Base-by-base conservation (phyloP, 2,329 filamentous ascomycete genomes). In the Pestalotiopsis sp. region DNA sequence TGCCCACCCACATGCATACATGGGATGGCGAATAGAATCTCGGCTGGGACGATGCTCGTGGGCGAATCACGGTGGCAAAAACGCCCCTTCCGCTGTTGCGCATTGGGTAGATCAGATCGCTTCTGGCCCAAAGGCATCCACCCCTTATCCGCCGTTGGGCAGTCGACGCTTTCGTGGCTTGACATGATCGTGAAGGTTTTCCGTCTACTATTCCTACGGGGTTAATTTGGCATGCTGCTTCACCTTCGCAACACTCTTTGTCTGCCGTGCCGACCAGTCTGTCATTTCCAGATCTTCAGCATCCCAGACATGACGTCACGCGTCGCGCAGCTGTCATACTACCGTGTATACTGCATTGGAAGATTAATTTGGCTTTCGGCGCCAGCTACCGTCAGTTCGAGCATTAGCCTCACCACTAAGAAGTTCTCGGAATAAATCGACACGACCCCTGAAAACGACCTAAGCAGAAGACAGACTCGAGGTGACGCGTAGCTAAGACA, bases 361-460 rank as follows among this genome's bases (percentile, higher is more conserved):
- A 36, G 31, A 62, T 38, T 23, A 39, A 62, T 62, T 62, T 62
- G 59, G 38, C 27, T 62, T 20, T 62, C 31, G 59, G 59, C 27
- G 59, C 59, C 27, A 38, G 27, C 59, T 62, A 62, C 59, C 59
- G 59, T 62, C 36, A n/a, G 59, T 36, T 39, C 27, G 31, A 62
- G 59, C 59, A 36, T 62, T 39, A 62, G 31, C 59, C 45, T 62
- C n/a, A 14, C 38, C 20, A 23, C 57, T 59, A 59, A 23, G 20
- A 59, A 27, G n/a, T 36, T 59, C 27, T 27, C 57, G 57, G 23
- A 59, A 59, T 36, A 36, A 59, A 59, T 62, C 59, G 13, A 62
- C 17, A 39, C 27, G 31, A 62, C 59, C 59, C 59, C 59, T 62
- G 31, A 62, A 62, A 60, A 39, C 23, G 31, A 36, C 14, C 45